These are phyloP conservation scores for Pichia sp. DNA, from an alignment of 1,139 yeast genomes.

Conservation along the genomic window DNA sequence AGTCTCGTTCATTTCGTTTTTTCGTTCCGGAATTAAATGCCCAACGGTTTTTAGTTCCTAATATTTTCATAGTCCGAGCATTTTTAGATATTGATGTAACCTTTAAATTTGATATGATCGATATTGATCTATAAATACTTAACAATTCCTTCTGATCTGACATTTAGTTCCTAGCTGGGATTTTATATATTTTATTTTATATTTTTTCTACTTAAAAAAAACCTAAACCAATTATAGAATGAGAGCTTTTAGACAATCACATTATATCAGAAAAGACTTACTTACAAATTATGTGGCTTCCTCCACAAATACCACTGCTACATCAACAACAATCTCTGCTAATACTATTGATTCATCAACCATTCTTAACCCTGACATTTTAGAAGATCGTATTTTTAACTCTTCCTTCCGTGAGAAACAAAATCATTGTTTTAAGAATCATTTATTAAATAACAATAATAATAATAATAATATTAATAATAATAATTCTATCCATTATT, in stretches of 20 bases:
- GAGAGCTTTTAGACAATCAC: constrained; percentile 6
- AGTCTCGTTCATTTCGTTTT: too few relatives aligned
- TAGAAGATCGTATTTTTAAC: constrained; percentile 7
- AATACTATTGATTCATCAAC: not conserved
- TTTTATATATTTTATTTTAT: too few relatives aligned
- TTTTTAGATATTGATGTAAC: too few relatives aligned
- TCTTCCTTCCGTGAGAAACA: not conserved
- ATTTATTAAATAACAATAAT: not conserved
- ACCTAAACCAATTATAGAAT: not conserved
- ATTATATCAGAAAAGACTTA: constrained; percentile 6
- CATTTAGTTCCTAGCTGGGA: too few relatives aligned
- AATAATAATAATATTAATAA: not conserved
- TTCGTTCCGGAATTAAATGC: too few relatives aligned
- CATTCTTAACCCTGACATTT: constrained; percentile 5
- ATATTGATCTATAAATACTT: too few relatives aligned
- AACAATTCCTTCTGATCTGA: too few relatives aligned
- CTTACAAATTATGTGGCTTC: constrained; percentile 1
- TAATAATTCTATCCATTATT: constrained; percentile 4
- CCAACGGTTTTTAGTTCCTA: too few relatives aligned
- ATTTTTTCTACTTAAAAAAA: too few relatives aligned
- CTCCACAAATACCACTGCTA: not conserved
- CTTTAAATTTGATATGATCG: too few relatives aligned
- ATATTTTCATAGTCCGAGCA: too few relatives aligned
- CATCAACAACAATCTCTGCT: not conserved
- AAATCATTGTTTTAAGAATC: too few relatives aligned